phyloP scores from a whole-genome alignment of 257 asterid species.

The Rhazya stricta region DNA sequence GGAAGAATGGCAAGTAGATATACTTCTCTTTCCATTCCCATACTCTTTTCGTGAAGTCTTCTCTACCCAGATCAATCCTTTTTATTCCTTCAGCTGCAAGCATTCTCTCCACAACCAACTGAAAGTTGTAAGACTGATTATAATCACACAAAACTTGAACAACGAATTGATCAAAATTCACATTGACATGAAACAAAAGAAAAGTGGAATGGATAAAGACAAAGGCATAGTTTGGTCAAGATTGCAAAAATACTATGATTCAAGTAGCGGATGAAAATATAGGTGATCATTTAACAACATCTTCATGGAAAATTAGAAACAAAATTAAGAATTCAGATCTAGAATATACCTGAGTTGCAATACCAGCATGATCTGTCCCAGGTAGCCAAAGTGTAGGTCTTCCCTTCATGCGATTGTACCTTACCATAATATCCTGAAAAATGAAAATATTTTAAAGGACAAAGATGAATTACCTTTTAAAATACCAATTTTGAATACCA shows the following conservation, averaged over 20 bases:
- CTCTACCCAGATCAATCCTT: slow-evolving; percentile 85
- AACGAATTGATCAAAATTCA: slow-evolving; percentile 2
- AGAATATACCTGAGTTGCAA: slow-evolving; percentile 87
- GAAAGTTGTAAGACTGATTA: slow-evolving; percentile 27
- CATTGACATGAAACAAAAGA: not conserved
- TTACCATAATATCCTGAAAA: slow-evolving; percentile 86
- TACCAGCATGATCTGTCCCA: slow-evolving; percentile 99
- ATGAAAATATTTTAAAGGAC: not conserved
- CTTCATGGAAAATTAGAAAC: not conserved
- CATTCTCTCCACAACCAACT: slow-evolving; percentile 99
- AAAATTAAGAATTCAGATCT: slow-evolving; percentile 15
- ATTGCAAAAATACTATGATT: not conserved
- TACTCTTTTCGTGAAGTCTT: slow-evolving; percentile 81
- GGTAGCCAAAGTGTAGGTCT: slow-evolving; percentile 97
- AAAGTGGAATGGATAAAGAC: not conserved
- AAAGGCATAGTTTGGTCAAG: not conserved
- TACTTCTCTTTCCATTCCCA: slow-evolving; percentile 99
- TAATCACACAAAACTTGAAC: slow-evolving; percentile 12
- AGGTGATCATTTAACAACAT: not conserved
- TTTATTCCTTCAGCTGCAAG: slow-evolving; percentile 86
- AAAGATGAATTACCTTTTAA: not conserved
- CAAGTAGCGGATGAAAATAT: not conserved
- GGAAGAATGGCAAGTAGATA: slow-evolving; percentile 26
- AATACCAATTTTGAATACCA: slow-evolving; percentile 1
- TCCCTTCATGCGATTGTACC: slow-evolving; percentile 93